Evolutionary conservation across 129 eudicot species (phyloP), one percentile per base, ranked within the genome.

Genomic region (Silybum marianum): DNA sequence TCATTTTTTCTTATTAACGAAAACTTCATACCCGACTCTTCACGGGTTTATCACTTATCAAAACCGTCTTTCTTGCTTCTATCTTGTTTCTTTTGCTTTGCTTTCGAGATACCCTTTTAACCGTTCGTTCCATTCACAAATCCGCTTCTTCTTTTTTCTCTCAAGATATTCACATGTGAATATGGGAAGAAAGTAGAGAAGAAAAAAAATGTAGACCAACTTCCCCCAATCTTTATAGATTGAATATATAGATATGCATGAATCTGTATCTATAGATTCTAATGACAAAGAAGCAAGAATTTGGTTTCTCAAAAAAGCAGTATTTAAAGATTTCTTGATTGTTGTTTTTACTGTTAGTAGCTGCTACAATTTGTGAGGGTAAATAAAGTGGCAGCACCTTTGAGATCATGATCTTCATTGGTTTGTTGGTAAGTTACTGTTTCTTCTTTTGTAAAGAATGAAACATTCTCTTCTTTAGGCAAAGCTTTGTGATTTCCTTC

Each of bases 281-380:
- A 82, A 68, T 48, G 60, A 81, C 60, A 74, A 74, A 67, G 76
- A 82, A 69, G 81, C 81, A 82, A 76, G 62, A 75, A 82, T 2
- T 80, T 51, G 69, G 73, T 51, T 51, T 75, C 70, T 48, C 42
- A 44, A 28, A 75, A 75, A 82, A 26, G 39, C 18, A 34, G 23
- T 4, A 38, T 38, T 6, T 44, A 75, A 34, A 67, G 5, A 6
- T 58, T 19, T 1, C n/a, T 18, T 4, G 13, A 12, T 54, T 67
- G 44, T 78, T 74, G 22, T 32, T 32, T 51, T 72, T 65, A 24
- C 18, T 73, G 34, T 78, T 76, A 82, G n/a, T 82, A 82, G 78
- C 74, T 86, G 75, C 83, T 82, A 69, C 81, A 89, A 63, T 89
- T 89, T 76, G 93, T 80, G 81, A 87, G 89, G 75, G 87, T 85